Conservation (phyloP, 2,329 filamentous ascomycete species). For the Nectriaceae sp. region DNA sequence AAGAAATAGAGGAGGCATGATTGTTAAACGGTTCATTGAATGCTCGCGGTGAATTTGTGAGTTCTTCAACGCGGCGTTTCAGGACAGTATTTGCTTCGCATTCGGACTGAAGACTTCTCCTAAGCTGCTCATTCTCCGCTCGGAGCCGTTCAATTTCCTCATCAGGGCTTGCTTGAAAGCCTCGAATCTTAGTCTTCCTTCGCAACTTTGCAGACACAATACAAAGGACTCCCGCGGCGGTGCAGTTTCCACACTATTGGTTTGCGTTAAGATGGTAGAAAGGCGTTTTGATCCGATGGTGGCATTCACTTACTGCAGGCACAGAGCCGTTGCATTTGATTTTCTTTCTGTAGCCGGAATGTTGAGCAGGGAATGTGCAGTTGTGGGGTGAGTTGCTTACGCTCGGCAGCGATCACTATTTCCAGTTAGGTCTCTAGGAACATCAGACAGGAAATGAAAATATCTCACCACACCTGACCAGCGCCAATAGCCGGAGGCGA, state of each 20-base stretch:
- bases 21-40: background rate
- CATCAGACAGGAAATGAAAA: too few relatives aligned
- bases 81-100: background rate
- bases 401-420: background rate
- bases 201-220: constrained; percentile 10
- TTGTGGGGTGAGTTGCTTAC: background rate
- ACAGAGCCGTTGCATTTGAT: background rate
- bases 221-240: constrained; percentile 8
- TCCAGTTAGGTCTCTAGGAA: background rate
- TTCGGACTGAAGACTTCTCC: background rate
- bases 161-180: background rate
- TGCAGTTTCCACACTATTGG: constrained; percentile 7
- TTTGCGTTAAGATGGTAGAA: constrained; percentile 29
- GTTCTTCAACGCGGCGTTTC: background rate
- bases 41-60: background rate
- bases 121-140: background rate
- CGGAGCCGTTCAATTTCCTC: background rate
- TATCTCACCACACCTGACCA: background rate
- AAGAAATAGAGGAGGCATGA: too few relatives aligned
- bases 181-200: constrained; percentile 3
- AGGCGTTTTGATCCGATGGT: too few relatives aligned
- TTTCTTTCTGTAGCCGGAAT: background rate
- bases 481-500: background rate
- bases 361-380: background rate
- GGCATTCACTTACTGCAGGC: background rate